Evolutionary conservation across 2,329 filamentous ascomycete genomes (phyloP).

Genomic region (Onygenales sp.): DNA sequence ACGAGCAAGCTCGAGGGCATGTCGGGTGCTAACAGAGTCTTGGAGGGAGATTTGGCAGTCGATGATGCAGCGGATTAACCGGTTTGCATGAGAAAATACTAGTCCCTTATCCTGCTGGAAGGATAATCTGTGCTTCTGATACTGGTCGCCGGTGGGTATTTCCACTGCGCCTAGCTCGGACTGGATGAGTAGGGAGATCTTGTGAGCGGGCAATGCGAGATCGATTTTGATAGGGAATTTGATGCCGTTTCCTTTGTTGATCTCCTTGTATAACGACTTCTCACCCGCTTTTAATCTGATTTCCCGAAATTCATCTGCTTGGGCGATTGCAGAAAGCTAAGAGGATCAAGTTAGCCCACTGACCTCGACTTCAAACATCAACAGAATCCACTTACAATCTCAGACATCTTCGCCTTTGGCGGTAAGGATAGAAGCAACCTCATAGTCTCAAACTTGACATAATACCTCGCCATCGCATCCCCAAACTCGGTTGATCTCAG

Average conservation of each 20-base stretch:
- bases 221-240: slow-evolving; percentile 62
- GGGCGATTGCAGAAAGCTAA: slow-evolving; percentile 56
- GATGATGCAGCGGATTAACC: slow-evolving; percentile 64
- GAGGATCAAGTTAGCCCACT: not conserved
- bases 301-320: slow-evolving; percentile 63
- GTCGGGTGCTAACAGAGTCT: slow-evolving; percentile 59
- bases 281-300: slow-evolving; percentile 62
- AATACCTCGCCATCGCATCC: slow-evolving; percentile 73
- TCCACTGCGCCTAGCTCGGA: slow-evolving; percentile 60
- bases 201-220: slow-evolving; percentile 58
- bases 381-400: slow-evolving; percentile 49
- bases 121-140: slow-evolving; percentile 45
- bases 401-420: slow-evolving; percentile 50
- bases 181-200: slow-evolving; percentile 70
- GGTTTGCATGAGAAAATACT: slow-evolving; percentile 59
- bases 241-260: slow-evolving; percentile 61
- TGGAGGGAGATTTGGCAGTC: slow-evolving; percentile 56
- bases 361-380: not conserved
- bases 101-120: slow-evolving; percentile 51
- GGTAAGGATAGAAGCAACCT: slow-evolving; percentile 55
- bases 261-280: slow-evolving; percentile 57
- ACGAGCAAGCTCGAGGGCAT: slow-evolving; percentile 66
- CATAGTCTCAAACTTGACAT: slow-evolving; percentile 73
- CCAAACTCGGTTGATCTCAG: slow-evolving; percentile 63
- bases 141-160: slow-evolving; percentile 49